These are phyloP conservation scores for Ceratobasidium sp. DNA, from an alignment of 1,284 basidiomycete species.

Conservation along the genomic window DNA sequence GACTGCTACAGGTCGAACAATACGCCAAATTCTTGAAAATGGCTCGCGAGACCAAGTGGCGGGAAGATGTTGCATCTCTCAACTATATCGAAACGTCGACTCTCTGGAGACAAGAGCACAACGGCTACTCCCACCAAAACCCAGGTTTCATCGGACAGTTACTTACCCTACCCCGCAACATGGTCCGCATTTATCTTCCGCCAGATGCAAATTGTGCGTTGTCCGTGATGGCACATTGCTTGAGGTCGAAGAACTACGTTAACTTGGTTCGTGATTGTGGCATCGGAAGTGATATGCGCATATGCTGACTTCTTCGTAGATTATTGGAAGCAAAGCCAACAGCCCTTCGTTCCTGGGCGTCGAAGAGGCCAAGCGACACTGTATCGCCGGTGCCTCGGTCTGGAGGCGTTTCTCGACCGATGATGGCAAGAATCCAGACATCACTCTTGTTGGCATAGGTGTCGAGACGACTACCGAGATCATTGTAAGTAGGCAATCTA, in stretches of 20 bases:
- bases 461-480: constrained; percentile 82
- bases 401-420: constrained; percentile 82
- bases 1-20: constrained; percentile 62
- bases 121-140: constrained; percentile 82
- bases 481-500: constrained; percentile 52
- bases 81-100: constrained; percentile 90
- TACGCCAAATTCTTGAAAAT: constrained; percentile 89
- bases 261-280: constrained; percentile 60
- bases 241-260: constrained; percentile 84
- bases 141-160: constrained; percentile 87
- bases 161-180: constrained; percentile 75
- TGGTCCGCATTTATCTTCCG: constrained; percentile 86
- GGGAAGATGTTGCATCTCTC: constrained; percentile 74
- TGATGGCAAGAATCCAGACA: constrained; percentile 70
- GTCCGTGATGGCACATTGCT: constrained; percentile 78
- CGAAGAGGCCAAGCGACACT: constrained; percentile 64
- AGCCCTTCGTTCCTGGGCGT: constrained; percentile 42
- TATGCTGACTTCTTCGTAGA: constrained; percentile 22
- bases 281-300: too few relatives aligned
- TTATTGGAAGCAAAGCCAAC: constrained; percentile 46
- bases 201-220: constrained; percentile 90
- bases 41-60: constrained; percentile 79
- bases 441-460: constrained; percentile 79
- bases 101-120: constrained; percentile 72
- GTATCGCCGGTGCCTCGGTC: constrained; percentile 76